Percentiles rank a stretch among this genome's conserved stretches.
Conservation (phyloP, 202 grass and related monocot genomes). For the Digitaria exilis region DNA sequence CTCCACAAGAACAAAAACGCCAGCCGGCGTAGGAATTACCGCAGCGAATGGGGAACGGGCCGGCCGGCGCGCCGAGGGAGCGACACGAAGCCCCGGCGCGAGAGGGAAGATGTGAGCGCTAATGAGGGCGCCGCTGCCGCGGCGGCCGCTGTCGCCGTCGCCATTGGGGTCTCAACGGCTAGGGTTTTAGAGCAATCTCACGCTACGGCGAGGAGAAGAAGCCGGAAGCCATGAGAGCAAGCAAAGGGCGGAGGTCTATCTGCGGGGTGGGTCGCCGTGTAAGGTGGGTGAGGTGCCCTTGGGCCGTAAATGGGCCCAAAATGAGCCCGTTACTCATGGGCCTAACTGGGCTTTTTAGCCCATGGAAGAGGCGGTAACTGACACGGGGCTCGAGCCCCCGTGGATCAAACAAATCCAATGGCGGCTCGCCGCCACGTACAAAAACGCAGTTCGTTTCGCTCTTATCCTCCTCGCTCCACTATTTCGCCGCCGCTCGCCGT, state of each 20-base stretch:
- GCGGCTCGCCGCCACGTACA: not conserved
- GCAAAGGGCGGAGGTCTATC: constrained; percentile 27
- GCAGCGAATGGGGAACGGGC: constrained; percentile 23
- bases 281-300: constrained; percentile 11
- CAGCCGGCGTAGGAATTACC: constrained; percentile 24
- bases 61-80: constrained; percentile 38
- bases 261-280: constrained; percentile 39
- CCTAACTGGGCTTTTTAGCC: not conserved
- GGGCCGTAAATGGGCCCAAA: not conserved
- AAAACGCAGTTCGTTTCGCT: not conserved
- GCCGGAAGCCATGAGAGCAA: constrained; percentile 30
- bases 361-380: constrained; percentile 7
- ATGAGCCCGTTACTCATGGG: not conserved
- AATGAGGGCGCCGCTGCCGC: constrained; percentile 1
- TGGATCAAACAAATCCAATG: not conserved
- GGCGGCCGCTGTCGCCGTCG: not conserved
- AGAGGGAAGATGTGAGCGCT: constrained; percentile 14
- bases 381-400: not conserved
- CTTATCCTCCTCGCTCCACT: not conserved
- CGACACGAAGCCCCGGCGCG: constrained; percentile 33
- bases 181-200: constrained; percentile 41
- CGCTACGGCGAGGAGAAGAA: constrained; percentile 37
- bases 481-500: constrained; percentile 16
- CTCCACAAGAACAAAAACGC: not conserved
- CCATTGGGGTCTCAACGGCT: constrained; percentile 18